A percentile compares a stretch with the other conserved stretches of the same genome.
phyloP scores from a whole-genome alignment of 2,329 filamentous ascomycete species.

The Cladosporium sp. region DNA sequence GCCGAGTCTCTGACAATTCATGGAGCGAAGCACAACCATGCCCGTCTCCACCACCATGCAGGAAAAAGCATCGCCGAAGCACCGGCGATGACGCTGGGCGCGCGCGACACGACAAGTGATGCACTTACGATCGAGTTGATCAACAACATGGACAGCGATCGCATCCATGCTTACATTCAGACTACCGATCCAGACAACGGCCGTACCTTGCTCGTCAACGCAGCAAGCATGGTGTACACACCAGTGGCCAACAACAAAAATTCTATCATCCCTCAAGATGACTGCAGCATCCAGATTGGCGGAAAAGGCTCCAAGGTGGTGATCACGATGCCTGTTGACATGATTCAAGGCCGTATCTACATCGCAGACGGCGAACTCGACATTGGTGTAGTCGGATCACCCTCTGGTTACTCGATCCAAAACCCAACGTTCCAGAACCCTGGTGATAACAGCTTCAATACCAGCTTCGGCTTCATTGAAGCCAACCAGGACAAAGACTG shows the following conservation, averaged over 20 bases:
- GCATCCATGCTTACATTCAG: conserved; percentile 39
- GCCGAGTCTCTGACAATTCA: not conserved
- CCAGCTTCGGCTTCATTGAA: conserved; percentile 40
- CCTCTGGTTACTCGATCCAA: conserved; percentile 36
- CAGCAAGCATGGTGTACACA: conserved; percentile 37
- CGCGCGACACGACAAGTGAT: not conserved
- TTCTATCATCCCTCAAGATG: conserved; percentile 28
- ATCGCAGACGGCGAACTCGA: conserved; percentile 40
- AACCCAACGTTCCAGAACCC: conserved; percentile 42
- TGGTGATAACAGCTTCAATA: conserved; percentile 36
- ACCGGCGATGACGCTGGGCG: not conserved
- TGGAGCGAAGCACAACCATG: not conserved
- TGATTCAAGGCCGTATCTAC: conserved; percentile 42
- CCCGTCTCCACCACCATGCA: not conserved
- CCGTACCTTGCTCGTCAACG: conserved; percentile 37
- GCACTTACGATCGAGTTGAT: conserved; percentile 26
- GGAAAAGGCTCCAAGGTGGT: conserved; percentile 31
- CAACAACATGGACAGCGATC: conserved; percentile 37
- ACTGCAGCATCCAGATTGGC: conserved; percentile 39
- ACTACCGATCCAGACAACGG: conserved; percentile 36
- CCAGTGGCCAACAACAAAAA: conserved; percentile 30
- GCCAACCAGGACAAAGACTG: conserved; percentile 17
- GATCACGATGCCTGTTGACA: conserved; percentile 37
- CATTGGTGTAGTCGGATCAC: conserved; percentile 37
- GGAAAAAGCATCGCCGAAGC: not conserved